Conservation (phyloP, 2,329 filamentous ascomycete genomes). For the Hymenoscyphus fructigenus region DNA sequence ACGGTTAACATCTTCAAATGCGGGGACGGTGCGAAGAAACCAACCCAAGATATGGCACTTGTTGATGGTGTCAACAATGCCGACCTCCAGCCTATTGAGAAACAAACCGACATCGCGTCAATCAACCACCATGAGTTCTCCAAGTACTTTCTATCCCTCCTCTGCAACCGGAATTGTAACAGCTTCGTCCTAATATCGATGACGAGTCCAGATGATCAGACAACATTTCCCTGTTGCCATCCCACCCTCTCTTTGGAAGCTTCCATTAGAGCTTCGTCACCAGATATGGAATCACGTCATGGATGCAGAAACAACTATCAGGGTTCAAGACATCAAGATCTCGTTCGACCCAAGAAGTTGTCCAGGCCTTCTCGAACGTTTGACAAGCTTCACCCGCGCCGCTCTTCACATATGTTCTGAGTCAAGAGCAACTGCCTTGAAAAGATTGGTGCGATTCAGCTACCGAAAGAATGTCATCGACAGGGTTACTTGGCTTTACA, state of each 20-base stretch:
- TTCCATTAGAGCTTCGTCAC: no score
- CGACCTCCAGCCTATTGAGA: slow-evolving; percentile 46
- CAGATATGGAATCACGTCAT: no score
- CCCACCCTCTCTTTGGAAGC: no score
- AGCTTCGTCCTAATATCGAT: no score
- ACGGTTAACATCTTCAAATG: slow-evolving; percentile 63
- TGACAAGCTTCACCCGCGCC: background rate
- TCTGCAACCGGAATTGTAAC: no score
- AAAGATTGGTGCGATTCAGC: background rate
- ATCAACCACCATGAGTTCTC: no score
- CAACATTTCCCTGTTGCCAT: no score
- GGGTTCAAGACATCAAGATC: background rate
- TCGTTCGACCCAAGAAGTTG: background rate
- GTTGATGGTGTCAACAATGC: slow-evolving; percentile 52
- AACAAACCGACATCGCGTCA: no score
- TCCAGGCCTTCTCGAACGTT: background rate
- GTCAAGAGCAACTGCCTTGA: background rate
- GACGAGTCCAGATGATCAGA: no score
- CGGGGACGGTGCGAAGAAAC: slow-evolving; percentile 54
- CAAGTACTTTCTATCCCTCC: no score
- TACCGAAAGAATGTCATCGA: background rate
- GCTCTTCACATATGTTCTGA: background rate
- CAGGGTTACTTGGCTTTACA: background rate
- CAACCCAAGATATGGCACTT: slow-evolving; percentile 48
- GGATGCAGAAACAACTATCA: background rate